Evolutionary conservation across 2,329 filamentous ascomycete genomes (phyloP).

Genomic region (Alternaria longipes): DNA sequence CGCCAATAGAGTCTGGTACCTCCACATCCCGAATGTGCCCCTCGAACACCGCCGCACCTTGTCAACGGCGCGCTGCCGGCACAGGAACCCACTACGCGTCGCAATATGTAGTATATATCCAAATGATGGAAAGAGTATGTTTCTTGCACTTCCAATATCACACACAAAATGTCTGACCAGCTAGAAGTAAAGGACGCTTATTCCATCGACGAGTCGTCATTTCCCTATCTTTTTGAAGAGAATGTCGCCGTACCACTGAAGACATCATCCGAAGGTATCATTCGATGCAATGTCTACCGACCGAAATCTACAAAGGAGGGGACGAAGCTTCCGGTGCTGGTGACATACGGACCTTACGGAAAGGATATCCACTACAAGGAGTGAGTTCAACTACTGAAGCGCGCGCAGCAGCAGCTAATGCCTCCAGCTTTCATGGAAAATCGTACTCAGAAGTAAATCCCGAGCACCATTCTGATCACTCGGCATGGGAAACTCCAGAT

Average conservation of each 20-base stretch:
- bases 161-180: conserved; percentile 35
- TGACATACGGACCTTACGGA: conserved; percentile 78
- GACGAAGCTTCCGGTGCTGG: conserved; percentile 65
- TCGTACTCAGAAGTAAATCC: conserved; percentile 56
- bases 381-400: conserved; percentile 33
- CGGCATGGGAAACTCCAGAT: conserved; percentile 57
- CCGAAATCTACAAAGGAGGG: conserved; percentile 52
- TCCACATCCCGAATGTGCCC: conserved; percentile 33
- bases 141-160: background rate
- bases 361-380: conserved; percentile 74
- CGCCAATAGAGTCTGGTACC: conserved; percentile 5
- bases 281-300: conserved; percentile 62
- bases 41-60: conserved; percentile 14
- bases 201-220: conserved; percentile 46
- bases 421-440: conserved; percentile 57
- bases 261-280: conserved; percentile 49
- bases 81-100: conserved; percentile 20
- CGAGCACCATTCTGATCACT: conserved; percentile 51
- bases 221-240: conserved; percentile 61
- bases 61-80: conserved; percentile 12
- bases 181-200: conserved; percentile 45
- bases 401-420: conserved; percentile 4
- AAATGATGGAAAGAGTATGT: conserved; percentile 6
- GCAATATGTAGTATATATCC: conserved; percentile 27
- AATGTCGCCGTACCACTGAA: conserved; percentile 60